Evolutionary conservation across 768 basidiomycete genomes (phyloP), one percentile per base, ranked within the genome.

Genomic region (Boletus pseudo-olivaceus): DNA sequence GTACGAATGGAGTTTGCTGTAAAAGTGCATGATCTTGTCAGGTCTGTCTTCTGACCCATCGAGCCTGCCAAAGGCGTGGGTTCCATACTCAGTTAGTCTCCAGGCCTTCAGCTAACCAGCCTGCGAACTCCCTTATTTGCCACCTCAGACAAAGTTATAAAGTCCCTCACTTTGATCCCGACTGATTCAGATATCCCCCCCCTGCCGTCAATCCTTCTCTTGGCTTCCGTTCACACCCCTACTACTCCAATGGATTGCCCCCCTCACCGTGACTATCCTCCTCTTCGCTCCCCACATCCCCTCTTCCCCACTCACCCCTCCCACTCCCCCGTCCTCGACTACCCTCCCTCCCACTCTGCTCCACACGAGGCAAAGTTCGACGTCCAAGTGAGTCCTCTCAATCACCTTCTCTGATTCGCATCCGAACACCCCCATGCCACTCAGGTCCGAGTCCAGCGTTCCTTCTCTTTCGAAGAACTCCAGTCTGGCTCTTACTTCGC

Each of bases 391-490:
- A 2, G 61, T 50, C 35, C 4, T 19, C 5, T 30, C 30, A 26
- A 12, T 20, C 17, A 0, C 7, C 47, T 30, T 23, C 17, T 11
- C 30, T 10, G 2, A 43, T 27, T 5, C 44, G 0, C 56, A 20
- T 34, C 26, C 38, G 17, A 45, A 55, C 55, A 34, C 41, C 39
- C 38, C 5, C 37, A 39, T 15, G 23, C 47, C 51, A 39, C 53
- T 1, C 10, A 70, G 69, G 59, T 71, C 44, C 67, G 59, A 3
- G 68, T 68, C 0, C 69, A 65, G 29, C 69, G 69, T 12, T 57
- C 69, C 37, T 70, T 71, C 38, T 62, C 69, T 1, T 70, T 72
- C 46, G 69, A 70, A 46, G 71, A 70, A 50, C 65, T 70, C 20
- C 71, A 70, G 45, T 70, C 71, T 0, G 71, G 69, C 20, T 54